These are phyloP conservation scores for Rhododendron ferrugineum DNA, from an alignment of 148 eudicot genomes.

Conservation along the genomic window DNA sequence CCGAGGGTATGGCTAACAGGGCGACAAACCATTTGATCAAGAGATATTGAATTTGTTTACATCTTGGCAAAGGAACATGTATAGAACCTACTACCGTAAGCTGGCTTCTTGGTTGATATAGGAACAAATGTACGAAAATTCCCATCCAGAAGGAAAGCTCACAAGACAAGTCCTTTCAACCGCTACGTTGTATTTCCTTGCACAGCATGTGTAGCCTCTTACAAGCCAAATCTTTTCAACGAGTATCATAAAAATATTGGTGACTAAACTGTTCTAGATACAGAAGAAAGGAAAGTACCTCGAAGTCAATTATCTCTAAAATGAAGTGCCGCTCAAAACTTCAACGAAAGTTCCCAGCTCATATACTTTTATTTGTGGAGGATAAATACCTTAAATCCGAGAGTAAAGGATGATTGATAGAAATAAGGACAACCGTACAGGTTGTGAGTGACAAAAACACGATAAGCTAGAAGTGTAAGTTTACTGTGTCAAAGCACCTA, in stretches of 20 bases:
- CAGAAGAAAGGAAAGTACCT: slow-evolving; percentile 35
- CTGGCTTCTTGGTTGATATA: not conserved
- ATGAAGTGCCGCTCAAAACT: slow-evolving; percentile 86
- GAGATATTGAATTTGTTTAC: not conserved
- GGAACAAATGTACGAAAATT: not conserved
- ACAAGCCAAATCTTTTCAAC: not conserved
- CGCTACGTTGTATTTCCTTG: not conserved
- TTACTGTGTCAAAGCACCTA: slow-evolving; percentile 40
- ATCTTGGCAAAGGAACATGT: not conserved
- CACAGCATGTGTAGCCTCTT: not conserved
- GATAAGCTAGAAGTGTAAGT: not conserved
- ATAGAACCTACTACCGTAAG: not conserved
- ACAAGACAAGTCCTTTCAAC: not conserved
- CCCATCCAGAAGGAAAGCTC: not conserved
- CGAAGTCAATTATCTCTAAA: slow-evolving; percentile 79
- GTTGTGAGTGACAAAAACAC: not conserved
- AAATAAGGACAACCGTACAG: not conserved
- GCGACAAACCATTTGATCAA: not conserved
- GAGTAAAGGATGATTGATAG: slow-evolving; percentile 6
- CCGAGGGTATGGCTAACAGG: not conserved
- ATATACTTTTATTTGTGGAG: slow-evolving; percentile 92
- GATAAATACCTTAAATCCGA: slow-evolving; percentile 66
- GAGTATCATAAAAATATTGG: not conserved
- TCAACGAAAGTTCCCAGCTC: slow-evolving; percentile 76
- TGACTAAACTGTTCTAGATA: not conserved